These are phyloP conservation scores for Spathaspora sp. DNA, from an alignment of 805 yeast genomes.

Conservation along the genomic window DNA sequence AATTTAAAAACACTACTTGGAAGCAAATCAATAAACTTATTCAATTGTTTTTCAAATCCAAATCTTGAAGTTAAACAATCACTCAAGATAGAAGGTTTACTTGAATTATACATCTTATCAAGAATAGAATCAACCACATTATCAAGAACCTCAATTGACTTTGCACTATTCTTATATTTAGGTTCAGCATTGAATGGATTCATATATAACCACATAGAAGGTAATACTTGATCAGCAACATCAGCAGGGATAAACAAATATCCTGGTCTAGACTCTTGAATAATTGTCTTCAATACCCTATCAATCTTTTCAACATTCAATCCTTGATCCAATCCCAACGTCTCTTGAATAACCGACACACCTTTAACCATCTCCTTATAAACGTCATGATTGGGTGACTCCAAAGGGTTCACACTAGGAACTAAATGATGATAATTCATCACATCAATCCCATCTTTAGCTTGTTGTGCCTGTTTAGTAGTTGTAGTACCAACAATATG, in stretches of 20 bases:
- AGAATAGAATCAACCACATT: slow-evolving; percentile 37
- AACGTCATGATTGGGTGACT: slow-evolving; percentile 59
- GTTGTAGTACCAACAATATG: slow-evolving; percentile 76
- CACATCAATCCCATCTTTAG: slow-evolving; percentile 12
- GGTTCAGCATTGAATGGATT: slow-evolving; percentile 10
- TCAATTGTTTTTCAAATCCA: slow-evolving; percentile 41
- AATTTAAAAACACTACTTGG: slow-evolving; percentile 37
- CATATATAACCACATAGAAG: slow-evolving; percentile 16
- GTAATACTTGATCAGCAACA: slow-evolving; percentile 42
- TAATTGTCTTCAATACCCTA: slow-evolving; percentile 52
- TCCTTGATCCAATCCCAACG: slow-evolving; percentile 38
- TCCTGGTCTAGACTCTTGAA: slow-evolving; percentile 70
- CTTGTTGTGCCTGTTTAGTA: slow-evolving; percentile 19
- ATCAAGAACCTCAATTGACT: slow-evolving; percentile 13
- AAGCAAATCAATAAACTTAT: slow-evolving; percentile 44
- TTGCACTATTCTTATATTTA: slow-evolving; percentile 4
- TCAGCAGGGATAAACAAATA: slow-evolving; percentile 77
- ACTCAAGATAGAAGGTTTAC: slow-evolving; percentile 62
- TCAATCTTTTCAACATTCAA: slow-evolving; percentile 57
- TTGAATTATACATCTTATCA: slow-evolving; percentile 46
- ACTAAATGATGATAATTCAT: slow-evolving; percentile 56
- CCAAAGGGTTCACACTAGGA: slow-evolving; percentile 44
- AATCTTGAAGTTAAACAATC: slow-evolving; percentile 71
- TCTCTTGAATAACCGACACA: slow-evolving; percentile 46
- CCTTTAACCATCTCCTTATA: slow-evolving; percentile 63